Evolutionary conservation across 805 yeast genomes (phyloP), one percentile per base, ranked within the genome.

Genomic region (Barnettozyma vustinii): DNA sequence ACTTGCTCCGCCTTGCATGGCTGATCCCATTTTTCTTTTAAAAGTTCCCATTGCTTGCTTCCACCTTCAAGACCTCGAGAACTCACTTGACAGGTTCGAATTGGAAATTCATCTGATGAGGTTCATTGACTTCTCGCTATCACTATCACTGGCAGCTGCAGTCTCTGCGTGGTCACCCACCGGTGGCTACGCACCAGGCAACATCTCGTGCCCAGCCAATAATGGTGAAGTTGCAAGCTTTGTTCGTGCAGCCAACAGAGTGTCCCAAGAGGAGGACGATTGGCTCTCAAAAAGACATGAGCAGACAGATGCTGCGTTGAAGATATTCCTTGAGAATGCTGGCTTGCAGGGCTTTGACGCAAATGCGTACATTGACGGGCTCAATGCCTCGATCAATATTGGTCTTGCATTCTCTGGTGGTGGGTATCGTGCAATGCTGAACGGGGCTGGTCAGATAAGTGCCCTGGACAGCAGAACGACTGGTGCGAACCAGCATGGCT

Each of bases 381-480:
- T 72, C 36, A 66, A 36, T 60, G 21, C 53, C 12, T 57, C 79
- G 8, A 70, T 77, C 49, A 72, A 73, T 50, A 70, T 83, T 39
- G 89, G 80, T 16, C 54, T 76, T 7, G 81, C 91, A 7, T 83
- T 81, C 58, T 75, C 87, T 13, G 96, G 96, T 43, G 96, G 96
- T 64, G 96, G 96, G 15, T 88, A 86, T 66, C 75, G 96, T 53
- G 96, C 96, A 37, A 87, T 89, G 94, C 66, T 88, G 40, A 66
- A 74, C 48, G 96, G 96, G 8, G 96, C 95, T 9, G 96, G 96
- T 40, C 83, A 82, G 63, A 65, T 88, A 27, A 71, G 90, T 5
- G 96, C 90, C 3, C 66, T 87, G 50, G 96, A 88, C 62, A 77
- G 78, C 58, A 72, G 94, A 60, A 83, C 91, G 5, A 66, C 58